These are phyloP conservation scores for Suillus alpinus DNA, from an alignment of 768 basidiomycete genomes.

Conservation along the genomic window DNA sequence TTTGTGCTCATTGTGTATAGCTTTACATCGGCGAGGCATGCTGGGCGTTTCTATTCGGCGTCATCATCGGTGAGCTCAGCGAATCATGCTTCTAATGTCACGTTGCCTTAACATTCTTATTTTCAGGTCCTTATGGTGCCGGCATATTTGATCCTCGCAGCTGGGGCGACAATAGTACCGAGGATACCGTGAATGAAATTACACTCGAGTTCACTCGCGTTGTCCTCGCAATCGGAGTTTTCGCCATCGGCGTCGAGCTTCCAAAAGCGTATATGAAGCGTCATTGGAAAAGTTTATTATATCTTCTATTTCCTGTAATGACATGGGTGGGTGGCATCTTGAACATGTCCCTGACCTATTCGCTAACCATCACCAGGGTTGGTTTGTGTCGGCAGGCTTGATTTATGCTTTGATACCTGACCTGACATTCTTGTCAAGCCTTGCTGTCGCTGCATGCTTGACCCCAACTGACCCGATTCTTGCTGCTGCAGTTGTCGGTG, in stretches of 20 bases:
- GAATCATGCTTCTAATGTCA: constrained; percentile 1
- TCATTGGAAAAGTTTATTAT: constrained; percentile 91
- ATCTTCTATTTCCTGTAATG: constrained; percentile 81
- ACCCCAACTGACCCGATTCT: constrained; percentile 69
- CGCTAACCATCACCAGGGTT: constrained; percentile 54
- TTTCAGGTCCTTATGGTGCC: constrained; percentile 75
- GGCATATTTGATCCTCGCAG: constrained; percentile 77
- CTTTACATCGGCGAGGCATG: constrained; percentile 96
- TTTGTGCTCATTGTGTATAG: constrained; percentile 28
- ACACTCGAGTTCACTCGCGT: constrained; percentile 89
- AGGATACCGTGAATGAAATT: constrained; percentile 61
- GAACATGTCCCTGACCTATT: constrained; percentile 5
- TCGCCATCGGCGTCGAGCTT: constrained; percentile 96
- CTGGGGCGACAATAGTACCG: constrained; percentile 56
- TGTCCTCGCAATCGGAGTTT: constrained; percentile 94
- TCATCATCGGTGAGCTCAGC: constrained; percentile 68
- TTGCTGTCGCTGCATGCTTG: constrained; percentile 89
- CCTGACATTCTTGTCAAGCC: constrained; percentile 82
- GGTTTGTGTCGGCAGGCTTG: constrained; percentile 89
- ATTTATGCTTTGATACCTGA: constrained; percentile 91
- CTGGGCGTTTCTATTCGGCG: constrained; percentile 91
- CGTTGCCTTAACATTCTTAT: constrained; percentile 10
- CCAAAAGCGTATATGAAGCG: constrained; percentile 91
- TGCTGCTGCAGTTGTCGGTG: constrained; percentile 67
- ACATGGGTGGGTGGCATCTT: constrained; percentile 61